Base-by-base conservation (phyloP, 176 grass and related monocot genomes). In the Triticum turgidum region DNA sequence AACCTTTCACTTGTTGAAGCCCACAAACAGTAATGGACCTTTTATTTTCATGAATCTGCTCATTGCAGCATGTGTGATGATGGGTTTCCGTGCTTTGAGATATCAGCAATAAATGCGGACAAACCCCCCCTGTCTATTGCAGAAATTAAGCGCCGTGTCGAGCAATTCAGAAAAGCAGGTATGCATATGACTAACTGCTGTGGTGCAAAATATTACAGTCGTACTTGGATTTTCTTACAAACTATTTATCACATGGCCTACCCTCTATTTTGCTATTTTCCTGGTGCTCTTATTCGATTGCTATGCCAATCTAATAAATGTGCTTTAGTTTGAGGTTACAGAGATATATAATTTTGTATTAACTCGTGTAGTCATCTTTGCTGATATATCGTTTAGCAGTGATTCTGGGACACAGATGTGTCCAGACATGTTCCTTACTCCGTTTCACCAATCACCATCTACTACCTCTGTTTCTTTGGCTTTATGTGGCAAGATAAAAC, bases 111-210 rank as follows among this genome's bases (percentile, higher is more conserved):
- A 54, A 94, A 98, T 91, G 91, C 97, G 8, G 87, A 98, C 69
- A 98, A 98, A 85, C 97, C 94, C 35, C 87, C 94, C 86, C 78
- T 98, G 71, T 83, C 92, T 85, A 74, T 94, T 34, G 37, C 80
- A 89, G 94, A 98, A 92, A 96, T 98, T 64, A 96, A 96, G 79
- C 78, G 47, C 5, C 84, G 94, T 11, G 90, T 98, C 47, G 92
- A 94, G 70, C 97, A 98, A 90, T 98, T 98, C 80, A 91, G 82
- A 89, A 92, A 83, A 85, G 88, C 90, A 91, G 96, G 93, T 96
- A 77, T 52, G 78, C 38, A 88, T 96, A 77, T 80, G 84, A 45
- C 45, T 44, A 30, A 84, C 12, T 80, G 20, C 49, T 52, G 22
- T 86, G 82, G 6, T 80, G 20, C 38, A 51, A 22, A 49, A 4